Evolutionary conservation across 495 filamentous ascomycete genomes (phyloP), one percentile per base, ranked within the genome.

Genomic region (Talaromyces ruber): DNA sequence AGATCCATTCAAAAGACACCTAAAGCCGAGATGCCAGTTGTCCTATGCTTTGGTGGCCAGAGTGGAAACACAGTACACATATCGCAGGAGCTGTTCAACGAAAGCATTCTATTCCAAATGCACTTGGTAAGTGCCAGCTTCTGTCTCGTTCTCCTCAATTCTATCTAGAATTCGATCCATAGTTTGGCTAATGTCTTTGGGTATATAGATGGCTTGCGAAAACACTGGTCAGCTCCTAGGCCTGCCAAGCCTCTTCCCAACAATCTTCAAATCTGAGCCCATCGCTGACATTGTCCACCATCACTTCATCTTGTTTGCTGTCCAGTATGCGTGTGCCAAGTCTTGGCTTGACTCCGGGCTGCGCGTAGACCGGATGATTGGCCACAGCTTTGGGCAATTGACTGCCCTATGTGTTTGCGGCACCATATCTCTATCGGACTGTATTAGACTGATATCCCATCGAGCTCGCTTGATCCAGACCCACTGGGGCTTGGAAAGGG

Each of bases 331-430:
- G 0, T 71, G 67, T 53, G 82, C 83, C 1, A 72, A 63, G 60
- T 54, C 65, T 6, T 86, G 83, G 82, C 69, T 85, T 0, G 79
- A 79, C 26, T 73, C 65, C 14, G 81, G 82, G 0, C 60, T 84
- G 3, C 24, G 69, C 12, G 66, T 75, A 0, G 65, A 60, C 2
- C 59, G 66, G 0, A 32, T 84, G 0, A 55, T 86, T 22, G 83
- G 82, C 0, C 83, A 85, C 62, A 81, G 77, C 58, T 79, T 86
- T 62, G 83, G 83, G 1, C 69, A 85, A 63, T 66, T 85, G 0
- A 79, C 80, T 6, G 81, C 81, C 0, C 58, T 85, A 0, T 74
- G 67, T 22, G 66, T 86, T 3, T 66, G 75, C 12, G 74, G 71
- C 0, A 59, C 52, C 0, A 26, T 86, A 0, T 66, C 64, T 0